Conservation (phyloP, 2,329 filamentous ascomycete species). For the Aspergillus sp. region DNA sequence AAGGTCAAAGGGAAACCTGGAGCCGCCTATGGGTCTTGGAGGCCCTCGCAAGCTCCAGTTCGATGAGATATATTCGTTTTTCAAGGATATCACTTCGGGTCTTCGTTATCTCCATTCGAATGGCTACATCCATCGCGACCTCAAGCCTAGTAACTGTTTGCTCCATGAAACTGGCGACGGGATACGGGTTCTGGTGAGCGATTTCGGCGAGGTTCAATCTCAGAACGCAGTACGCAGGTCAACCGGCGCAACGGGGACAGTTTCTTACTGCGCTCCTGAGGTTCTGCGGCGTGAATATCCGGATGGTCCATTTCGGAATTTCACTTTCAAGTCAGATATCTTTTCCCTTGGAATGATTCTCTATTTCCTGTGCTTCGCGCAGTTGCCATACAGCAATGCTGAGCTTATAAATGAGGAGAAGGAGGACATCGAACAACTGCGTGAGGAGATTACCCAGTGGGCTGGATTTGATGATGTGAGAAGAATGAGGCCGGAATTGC, state of each 20-base stretch:
- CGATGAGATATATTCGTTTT: slow-evolving; percentile 93
- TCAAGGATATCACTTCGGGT: slow-evolving; percentile 88
- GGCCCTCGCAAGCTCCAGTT: slow-evolving; percentile 55
- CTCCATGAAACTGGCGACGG: slow-evolving; percentile 66
- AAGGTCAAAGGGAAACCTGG: slow-evolving; percentile 66
- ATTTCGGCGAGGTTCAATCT: slow-evolving; percentile 92
- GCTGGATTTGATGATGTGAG: slow-evolving; percentile 72
- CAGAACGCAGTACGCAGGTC: slow-evolving; percentile 75
- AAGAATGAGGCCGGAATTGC: slow-evolving; percentile 68
- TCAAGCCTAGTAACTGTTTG: slow-evolving; percentile 93
- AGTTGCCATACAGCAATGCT: slow-evolving; percentile 73
- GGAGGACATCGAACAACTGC: slow-evolving; percentile 77
- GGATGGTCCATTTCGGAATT: slow-evolving; percentile 73
- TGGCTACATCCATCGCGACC: slow-evolving; percentile 89
- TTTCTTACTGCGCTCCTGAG: slow-evolving; percentile 95
- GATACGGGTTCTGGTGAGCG: slow-evolving; percentile 78
- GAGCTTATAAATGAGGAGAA: slow-evolving; percentile 83
- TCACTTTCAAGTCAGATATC: slow-evolving; percentile 95
- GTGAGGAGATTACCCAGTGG: slow-evolving; percentile 81
- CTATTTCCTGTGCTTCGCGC: slow-evolving; percentile 93
- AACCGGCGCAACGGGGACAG: slow-evolving; percentile 87
- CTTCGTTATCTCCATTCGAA: slow-evolving; percentile 80
- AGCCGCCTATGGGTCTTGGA: slow-evolving; percentile 47
- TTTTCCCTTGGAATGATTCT: slow-evolving; percentile 98
- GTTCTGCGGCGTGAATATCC: slow-evolving; percentile 60